Percentiles rank a stretch among this genome's conserved stretches.
These are phyloP conservation scores for Elymus sibiricus DNA, from an alignment of 176 grass and related monocot genomes.

Conservation along the genomic window DNA sequence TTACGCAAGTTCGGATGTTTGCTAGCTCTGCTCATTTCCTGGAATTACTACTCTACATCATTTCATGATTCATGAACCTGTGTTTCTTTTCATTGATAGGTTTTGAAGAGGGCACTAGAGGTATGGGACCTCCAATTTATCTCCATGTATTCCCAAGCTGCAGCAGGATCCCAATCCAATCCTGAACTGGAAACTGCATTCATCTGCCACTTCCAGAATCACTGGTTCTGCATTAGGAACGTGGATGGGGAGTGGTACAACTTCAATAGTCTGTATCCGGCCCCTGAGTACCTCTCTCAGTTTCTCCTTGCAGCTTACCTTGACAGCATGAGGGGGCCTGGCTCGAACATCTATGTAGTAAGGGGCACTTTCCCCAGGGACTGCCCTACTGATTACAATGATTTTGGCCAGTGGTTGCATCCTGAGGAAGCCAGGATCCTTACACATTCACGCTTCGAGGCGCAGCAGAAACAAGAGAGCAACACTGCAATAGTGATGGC, in stretches of 20 bases:
- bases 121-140: conserved; percentile 57
- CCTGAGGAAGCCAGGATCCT: conserved; percentile 44
- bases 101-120: background rate
- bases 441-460: conserved; percentile 29
- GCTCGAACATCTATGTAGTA: conserved; percentile 49
- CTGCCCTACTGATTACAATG: conserved; percentile 25
- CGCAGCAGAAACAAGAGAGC: background rate
- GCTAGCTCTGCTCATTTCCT: background rate
- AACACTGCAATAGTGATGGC: background rate
- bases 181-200: conserved; percentile 57
- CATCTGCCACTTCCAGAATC: conserved; percentile 52
- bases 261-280: conserved; percentile 57
- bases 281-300: conserved; percentile 43
- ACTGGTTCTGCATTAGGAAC: conserved; percentile 60
- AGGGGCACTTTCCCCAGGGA: conserved; percentile 55
- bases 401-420: conserved; percentile 47
- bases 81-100: background rate
- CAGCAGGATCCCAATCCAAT: conserved; percentile 36
- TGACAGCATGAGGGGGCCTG: conserved; percentile 36
- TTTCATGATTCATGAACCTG: background rate
- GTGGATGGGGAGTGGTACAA: conserved; percentile 59
- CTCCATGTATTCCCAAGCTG: conserved; percentile 40
- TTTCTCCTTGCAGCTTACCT: conserved; percentile 56
- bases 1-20: background rate
- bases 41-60: background rate